phyloP scores from a whole-genome alignment of 2,329 filamentous ascomycete species.

The Fusarium coicis region DNA sequence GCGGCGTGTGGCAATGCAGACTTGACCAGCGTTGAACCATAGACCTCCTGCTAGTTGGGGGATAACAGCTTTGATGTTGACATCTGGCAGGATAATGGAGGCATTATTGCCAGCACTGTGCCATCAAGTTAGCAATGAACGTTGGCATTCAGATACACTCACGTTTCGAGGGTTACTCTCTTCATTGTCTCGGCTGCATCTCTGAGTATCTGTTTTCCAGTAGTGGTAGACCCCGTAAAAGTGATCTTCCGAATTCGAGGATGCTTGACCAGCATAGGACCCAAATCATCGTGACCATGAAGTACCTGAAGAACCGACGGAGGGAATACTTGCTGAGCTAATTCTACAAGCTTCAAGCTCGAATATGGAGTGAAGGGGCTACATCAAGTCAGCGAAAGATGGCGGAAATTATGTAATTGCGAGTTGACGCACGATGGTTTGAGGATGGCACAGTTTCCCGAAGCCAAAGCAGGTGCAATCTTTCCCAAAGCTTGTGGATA shows the following conservation, averaged over 20 bases:
- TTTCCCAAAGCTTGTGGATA: background rate
- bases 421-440: background rate
- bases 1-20: background rate
- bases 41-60: background rate
- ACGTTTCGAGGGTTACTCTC: constrained; percentile 2
- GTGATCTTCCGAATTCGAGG: background rate
- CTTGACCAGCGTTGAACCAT: constrained; percentile 6
- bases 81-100: background rate
- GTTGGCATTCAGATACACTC: background rate
- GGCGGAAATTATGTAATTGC: background rate
- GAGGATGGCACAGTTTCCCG: constrained; percentile 1
- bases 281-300: background rate
- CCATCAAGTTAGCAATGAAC: background rate
- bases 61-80: background rate
- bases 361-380: background rate
- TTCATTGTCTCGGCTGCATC: constrained; percentile 3
- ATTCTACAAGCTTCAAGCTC: background rate
- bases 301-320: background rate
- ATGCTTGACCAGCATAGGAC: background rate
- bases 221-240: background rate
- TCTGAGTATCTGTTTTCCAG: background rate
- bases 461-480: constrained; percentile 3
- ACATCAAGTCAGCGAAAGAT: background rate
- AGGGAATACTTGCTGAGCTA: constrained; percentile 2
- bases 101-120: constrained; percentile 2